Evolutionary conservation across 805 yeast species (phyloP).

Genomic region (Wickerhamomyces xylosicus): DNA sequence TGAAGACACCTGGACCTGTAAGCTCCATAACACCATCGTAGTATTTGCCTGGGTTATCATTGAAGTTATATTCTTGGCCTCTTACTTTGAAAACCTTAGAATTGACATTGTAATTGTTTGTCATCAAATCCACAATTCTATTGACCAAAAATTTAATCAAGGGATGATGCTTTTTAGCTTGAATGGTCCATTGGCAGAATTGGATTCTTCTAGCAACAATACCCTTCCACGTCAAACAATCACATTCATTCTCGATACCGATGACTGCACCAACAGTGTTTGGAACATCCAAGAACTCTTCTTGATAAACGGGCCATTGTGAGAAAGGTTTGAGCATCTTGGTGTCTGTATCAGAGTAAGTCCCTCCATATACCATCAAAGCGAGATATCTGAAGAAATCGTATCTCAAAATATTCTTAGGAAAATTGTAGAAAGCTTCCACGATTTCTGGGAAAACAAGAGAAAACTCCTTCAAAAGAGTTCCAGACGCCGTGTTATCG

Average conservation of each 20-base stretch:
- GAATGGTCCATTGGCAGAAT: conserved; percentile 53
- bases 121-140: conserved; percentile 29
- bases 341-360: conserved; percentile 54
- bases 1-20: conserved; percentile 46
- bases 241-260: conserved; percentile 44
- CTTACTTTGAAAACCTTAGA: conserved; percentile 17
- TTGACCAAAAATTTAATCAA: conserved; percentile 43
- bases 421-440: background rate
- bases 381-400: conserved; percentile 2
- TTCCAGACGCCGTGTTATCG: background rate
- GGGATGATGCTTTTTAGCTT: conserved; percentile 54
- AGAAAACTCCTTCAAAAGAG: background rate
- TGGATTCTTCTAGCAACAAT: conserved; percentile 44
- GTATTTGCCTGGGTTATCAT: conserved; percentile 32
- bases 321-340: conserved; percentile 38
- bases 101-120: conserved; percentile 12
- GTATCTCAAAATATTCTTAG: conserved; percentile 2
- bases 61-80: conserved; percentile 21
- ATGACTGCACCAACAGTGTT: conserved; percentile 43
- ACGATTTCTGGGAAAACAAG: conserved; percentile 1
- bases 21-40: conserved; percentile 54
- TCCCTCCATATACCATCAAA: conserved; percentile 33
- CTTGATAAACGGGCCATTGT: conserved; percentile 39
- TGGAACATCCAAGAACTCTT: conserved; percentile 1
- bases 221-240: conserved; percentile 41